A percentile compares a stretch with the other conserved stretches of the same genome.
These are phyloP conservation scores for Telfairia occidentalis DNA, from an alignment of 331 rosid genomes.

Conservation along the genomic window DNA sequence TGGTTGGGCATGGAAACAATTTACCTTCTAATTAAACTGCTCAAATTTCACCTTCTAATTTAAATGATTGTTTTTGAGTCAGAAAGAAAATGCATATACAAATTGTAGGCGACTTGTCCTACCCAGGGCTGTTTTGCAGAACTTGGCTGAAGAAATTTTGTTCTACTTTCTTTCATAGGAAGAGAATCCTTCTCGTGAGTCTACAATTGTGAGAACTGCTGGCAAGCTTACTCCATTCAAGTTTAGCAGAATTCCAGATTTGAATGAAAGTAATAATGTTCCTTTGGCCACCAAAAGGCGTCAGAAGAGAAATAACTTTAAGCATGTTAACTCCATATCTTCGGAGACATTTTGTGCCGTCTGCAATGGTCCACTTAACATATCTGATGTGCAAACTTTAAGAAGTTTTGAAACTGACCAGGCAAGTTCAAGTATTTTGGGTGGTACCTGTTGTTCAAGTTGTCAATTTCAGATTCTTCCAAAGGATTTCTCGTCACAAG, in stretches of 20 bases:
- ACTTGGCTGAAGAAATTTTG: neutral
- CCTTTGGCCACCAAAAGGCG: constrained; percentile 74
- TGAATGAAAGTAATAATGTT: constrained; percentile 37
- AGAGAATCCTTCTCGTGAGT: constrained; percentile 88
- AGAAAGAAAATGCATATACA: neutral
- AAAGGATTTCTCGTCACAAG: constrained; percentile 32
- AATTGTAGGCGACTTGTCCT: neutral
- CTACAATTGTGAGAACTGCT: constrained; percentile 84
- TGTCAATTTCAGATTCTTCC: constrained; percentile 90
- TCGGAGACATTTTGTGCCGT: constrained; percentile 63
- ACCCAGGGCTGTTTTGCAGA: neutral
- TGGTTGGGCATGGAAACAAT: neutral
- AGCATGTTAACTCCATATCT: constrained; percentile 53
- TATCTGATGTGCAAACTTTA: constrained; percentile 44
- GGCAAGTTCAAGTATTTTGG: constrained; percentile 23
- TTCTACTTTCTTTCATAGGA: constrained; percentile 33
- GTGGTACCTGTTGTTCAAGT: constrained; percentile 56
- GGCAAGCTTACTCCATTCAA: constrained; percentile 85
- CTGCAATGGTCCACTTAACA: constrained; percentile 69
- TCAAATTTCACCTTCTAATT: neutral
- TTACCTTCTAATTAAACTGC: neutral
- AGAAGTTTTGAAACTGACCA: constrained; percentile 19
- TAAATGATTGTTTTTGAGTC: neutral
- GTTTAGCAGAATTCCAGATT: constrained; percentile 72
- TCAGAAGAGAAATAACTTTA: constrained; percentile 69